Conservation (phyloP, 2,329 filamentous ascomycete genomes). For the Ceratocystis variospora region DNA sequence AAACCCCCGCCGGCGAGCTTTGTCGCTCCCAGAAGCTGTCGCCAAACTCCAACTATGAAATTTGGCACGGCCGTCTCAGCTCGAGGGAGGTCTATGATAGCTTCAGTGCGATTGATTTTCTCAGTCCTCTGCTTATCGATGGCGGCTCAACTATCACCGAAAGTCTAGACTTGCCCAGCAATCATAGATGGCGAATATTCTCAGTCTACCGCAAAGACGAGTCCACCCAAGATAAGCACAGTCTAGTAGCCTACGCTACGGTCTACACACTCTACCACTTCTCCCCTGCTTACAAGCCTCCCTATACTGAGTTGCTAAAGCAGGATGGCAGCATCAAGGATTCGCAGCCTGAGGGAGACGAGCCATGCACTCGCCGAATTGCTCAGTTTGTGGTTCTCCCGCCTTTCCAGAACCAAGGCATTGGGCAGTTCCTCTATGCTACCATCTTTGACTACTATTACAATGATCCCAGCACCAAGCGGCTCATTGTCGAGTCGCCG, state of each 20-base stretch:
- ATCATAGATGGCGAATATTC: constrained; percentile 50
- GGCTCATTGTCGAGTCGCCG: constrained; percentile 88
- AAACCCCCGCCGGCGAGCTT: constrained; percentile 12
- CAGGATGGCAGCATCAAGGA: constrained; percentile 18
- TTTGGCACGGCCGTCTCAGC: constrained; percentile 66
- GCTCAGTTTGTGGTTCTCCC: constrained; percentile 89
- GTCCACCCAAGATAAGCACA: constrained; percentile 38
- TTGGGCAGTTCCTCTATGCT: constrained; percentile 69
- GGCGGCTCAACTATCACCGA: constrained; percentile 62
- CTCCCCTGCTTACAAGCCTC: constrained; percentile 32
- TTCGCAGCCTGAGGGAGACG: constrained; percentile 6
- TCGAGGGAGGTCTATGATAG: constrained; percentile 57
- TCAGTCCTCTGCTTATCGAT: constrained; percentile 81
- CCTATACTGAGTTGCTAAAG: background rate
- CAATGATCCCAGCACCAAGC: constrained; percentile 52
- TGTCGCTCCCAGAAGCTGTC: constrained; percentile 1
- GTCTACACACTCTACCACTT: constrained; percentile 74
- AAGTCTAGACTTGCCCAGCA: constrained; percentile 43
- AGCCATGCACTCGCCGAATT: constrained; percentile 64
- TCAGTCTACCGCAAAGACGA: constrained; percentile 54
- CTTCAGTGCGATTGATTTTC: constrained; percentile 66
- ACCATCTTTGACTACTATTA: constrained; percentile 60
- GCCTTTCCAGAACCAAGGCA: constrained; percentile 67
- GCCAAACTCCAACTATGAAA: constrained; percentile 45
- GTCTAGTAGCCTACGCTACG: constrained; percentile 78